Evolutionary conservation across 2,329 filamentous ascomycete genomes (phyloP).

Genomic region (Botrytis hyacinthi): DNA sequence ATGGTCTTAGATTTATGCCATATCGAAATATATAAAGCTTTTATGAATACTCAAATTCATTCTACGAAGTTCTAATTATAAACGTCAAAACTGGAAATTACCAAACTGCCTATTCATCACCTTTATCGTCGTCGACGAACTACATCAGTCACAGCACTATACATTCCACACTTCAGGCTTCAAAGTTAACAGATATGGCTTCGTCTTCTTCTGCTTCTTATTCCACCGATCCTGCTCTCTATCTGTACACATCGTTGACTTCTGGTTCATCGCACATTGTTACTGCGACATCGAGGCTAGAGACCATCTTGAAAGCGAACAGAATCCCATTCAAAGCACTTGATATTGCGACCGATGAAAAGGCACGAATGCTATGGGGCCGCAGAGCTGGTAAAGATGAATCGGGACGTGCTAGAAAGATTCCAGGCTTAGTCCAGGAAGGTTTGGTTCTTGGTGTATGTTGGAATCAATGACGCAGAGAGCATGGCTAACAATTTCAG

Average conservation of each 20-base stretch:
- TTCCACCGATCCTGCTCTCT: constrained; percentile 67
- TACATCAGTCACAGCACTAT: not conserved
- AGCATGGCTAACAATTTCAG: constrained; percentile 47
- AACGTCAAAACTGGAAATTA: not conserved
- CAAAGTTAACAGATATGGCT: constrained; percentile 32
- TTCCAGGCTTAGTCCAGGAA: constrained; percentile 86
- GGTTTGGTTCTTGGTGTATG: constrained; percentile 81
- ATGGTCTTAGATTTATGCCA: not conserved
- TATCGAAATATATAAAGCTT: constrained; percentile 3
- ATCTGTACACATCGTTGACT: constrained; percentile 94
- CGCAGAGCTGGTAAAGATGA: constrained; percentile 73
- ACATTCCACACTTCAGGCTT: not conserved
- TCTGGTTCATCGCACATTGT: constrained; percentile 95
- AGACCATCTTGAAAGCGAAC: constrained; percentile 95
- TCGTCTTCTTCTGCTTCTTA: constrained; percentile 36
- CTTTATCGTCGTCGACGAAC: not conserved
- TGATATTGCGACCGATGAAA: constrained; percentile 86
- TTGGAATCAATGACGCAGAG: constrained; percentile 33
- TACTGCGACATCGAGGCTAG: constrained; percentile 90
- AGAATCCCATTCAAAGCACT: constrained; percentile 89
- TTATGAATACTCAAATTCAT: not conserved
- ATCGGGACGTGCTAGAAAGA: constrained; percentile 63
- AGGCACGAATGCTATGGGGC: constrained; percentile 85
- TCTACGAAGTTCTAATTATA: not conserved
- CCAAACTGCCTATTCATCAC: not conserved